Evolutionary conservation across 768 basidiomycete species (phyloP), one percentile per base, ranked within the genome.

Genomic region (Phaeotremella fagi): DNA sequence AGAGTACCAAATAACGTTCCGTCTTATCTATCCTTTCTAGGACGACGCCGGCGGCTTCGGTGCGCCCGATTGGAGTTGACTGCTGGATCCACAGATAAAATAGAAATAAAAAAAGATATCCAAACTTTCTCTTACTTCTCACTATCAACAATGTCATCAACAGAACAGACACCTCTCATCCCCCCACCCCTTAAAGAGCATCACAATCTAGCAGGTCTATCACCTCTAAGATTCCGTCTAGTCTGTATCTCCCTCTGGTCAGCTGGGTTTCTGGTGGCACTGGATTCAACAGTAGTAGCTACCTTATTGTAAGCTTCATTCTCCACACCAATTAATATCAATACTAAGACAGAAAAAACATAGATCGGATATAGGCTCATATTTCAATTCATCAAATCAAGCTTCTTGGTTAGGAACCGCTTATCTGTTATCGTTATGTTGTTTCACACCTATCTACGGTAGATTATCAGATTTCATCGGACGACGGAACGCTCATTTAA

Each of bases 331-430:
- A 16, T 33, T 33, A 16, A 16, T 16, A 33, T 16, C 16, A 16
- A 33, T 33, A 16, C 7, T 33, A 33, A 33, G n/a, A n/a, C n/a
- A n/a, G n/a, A n/a, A n/a, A n/a, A n/a, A 35, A n/a, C 33, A n/a
- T 18, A 41, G 38, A 18, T 48, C 46, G 4, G 29, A 22, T 27
- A 69, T 69, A 41, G 61, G 61, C 12, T 63, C 61, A 6, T 45
- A 53, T 2, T 69, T 69, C 46, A 28, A 56, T 22, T 55, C 67
- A 5, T 63, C 68, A 27, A 66, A 67, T 25, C 56, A 60, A 50
- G 59, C 63, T 3, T 63, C 64, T 20, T 73, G 69, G 69, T 50
- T 73, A 0, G 72, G 72, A 11, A 69, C 72, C 0, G 37, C 64
- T 3, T 73, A 73, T 35, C 54, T 73, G 2, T 45, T 73, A 5